Conservation (phyloP, 495 filamentous ascomycete genomes). For the Neurospora tetraspora region DNA sequence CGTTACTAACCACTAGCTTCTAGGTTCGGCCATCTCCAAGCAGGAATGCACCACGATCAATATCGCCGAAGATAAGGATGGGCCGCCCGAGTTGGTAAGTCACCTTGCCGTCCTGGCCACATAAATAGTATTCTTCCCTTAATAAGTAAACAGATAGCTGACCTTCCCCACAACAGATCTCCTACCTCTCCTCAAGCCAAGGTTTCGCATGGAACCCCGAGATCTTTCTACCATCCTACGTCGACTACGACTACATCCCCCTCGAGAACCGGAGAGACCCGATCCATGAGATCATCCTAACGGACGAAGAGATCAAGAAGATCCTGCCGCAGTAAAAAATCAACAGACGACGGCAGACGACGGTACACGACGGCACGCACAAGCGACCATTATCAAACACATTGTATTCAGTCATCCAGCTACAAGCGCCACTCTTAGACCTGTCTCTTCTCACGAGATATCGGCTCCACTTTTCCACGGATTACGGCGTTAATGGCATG, state of each 20-base stretch:
- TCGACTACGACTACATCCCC: slow-evolving; percentile 46
- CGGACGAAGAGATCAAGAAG: slow-evolving; percentile 50
- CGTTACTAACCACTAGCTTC: slow-evolving; percentile 10
- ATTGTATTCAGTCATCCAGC: background rate
- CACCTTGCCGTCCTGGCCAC: no score
- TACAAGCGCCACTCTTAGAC: background rate
- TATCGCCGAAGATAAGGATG: slow-evolving; percentile 52
- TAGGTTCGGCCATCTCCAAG: slow-evolving; percentile 53
- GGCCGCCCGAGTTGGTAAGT: slow-evolving; percentile 52
- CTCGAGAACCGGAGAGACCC: slow-evolving; percentile 58
- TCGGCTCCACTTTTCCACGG: slow-evolving; percentile 1
- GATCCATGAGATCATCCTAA: slow-evolving; percentile 56
- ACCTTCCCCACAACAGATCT: slow-evolving; percentile 40
- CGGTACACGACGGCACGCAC: background rate
- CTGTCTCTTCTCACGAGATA: slow-evolving; percentile 2
- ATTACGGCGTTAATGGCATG: background rate
- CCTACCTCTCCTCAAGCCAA: slow-evolving; percentile 57
- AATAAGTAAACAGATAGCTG: background rate
- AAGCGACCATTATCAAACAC: background rate
- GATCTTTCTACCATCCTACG: slow-evolving; percentile 47
- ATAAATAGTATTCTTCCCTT: background rate
- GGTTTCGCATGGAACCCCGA: slow-evolving; percentile 66
- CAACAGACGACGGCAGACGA: background rate
- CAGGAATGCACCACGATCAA: slow-evolving; percentile 61
- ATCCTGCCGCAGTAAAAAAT: slow-evolving; percentile 40